phyloP scores from a whole-genome alignment of 805 yeast species.

The Kurtzmaniella cleridarum region DNA sequence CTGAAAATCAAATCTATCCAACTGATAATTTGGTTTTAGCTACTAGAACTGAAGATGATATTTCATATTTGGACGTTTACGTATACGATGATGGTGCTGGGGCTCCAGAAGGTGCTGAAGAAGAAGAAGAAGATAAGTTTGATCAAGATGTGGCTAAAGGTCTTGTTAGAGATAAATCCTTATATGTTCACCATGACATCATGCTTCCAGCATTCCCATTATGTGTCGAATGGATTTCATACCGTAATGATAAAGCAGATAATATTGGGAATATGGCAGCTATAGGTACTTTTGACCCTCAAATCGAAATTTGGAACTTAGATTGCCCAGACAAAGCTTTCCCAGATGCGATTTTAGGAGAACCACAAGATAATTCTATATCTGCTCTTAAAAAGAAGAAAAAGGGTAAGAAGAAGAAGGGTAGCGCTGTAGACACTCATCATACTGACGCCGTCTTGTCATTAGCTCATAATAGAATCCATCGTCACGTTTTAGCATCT shows the following conservation, averaged over 20 bases:
- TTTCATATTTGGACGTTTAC: constrained; percentile 87
- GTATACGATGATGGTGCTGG: constrained; percentile 93
- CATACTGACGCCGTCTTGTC: constrained; percentile 95
- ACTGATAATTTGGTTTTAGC: constrained; percentile 87
- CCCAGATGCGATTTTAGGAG: constrained; percentile 92
- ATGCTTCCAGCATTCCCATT: constrained; percentile 97
- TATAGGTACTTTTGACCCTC: constrained; percentile 95
- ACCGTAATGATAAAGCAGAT: constrained; percentile 48
- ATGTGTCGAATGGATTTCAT: constrained; percentile 93
- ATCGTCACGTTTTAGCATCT: constrained; percentile 83
- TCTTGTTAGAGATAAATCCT: constrained; percentile 60
- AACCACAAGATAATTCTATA: constrained; percentile 42
- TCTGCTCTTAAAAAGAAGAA: constrained; percentile 34
- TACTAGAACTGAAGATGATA: constrained; percentile 93
- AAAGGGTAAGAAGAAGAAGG: constrained; percentile 45
- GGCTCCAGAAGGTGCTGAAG: constrained; percentile 62
- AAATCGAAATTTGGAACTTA: constrained; percentile 93
- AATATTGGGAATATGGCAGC: constrained; percentile 90
- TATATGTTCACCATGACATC: constrained; percentile 93
- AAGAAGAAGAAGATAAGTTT: constrained; percentile 59
- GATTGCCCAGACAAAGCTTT: constrained; percentile 90
- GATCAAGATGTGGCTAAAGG: constrained; percentile 78
- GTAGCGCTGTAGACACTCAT: constrained; percentile 58
- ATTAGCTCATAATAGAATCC: constrained; percentile 72
- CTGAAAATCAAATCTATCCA: constrained; percentile 81